Evolutionary conservation across 345 rosid species (phyloP).

Genomic region (Hibiscus trionum): DNA sequence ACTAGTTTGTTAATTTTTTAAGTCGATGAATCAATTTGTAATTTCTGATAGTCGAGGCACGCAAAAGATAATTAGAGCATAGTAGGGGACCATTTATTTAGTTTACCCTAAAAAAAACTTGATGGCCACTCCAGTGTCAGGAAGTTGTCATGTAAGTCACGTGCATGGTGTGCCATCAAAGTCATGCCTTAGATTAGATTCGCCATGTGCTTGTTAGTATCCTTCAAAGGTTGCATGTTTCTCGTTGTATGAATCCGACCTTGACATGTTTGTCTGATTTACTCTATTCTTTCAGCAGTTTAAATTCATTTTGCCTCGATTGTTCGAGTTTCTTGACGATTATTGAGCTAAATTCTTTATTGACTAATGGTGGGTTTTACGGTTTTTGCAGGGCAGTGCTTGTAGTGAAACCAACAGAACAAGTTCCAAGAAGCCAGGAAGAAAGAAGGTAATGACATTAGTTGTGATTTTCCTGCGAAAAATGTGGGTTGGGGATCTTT

Average conservation of each 20-base stretch:
- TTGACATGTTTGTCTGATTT: too few species aligned
- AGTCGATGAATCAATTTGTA: too few species aligned
- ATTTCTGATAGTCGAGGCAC: too few species aligned
- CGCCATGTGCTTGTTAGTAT: slow-evolving; percentile 10
- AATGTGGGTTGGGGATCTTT: not conserved
- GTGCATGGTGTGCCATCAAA: not conserved
- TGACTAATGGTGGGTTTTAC: not conserved
- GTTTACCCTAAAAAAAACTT: too few species aligned
- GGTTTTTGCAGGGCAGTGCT: slow-evolving; percentile 32
- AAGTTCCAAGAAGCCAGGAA: slow-evolving; percentile 37
- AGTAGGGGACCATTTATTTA: too few species aligned
- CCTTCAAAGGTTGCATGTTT: not conserved
- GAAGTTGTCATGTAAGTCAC: slow-evolving; percentile 7
- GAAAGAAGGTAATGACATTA: slow-evolving; percentile 49
- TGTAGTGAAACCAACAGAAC: slow-evolving; percentile 35
- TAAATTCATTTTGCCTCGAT: too few species aligned
- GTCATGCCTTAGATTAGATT: not conserved
- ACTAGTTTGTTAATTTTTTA: too few species aligned
- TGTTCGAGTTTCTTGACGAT: not conserved
- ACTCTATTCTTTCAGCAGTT: too few species aligned
- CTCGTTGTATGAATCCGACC: too few species aligned
- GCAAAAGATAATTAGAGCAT: too few species aligned
- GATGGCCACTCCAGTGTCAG: too few species aligned
- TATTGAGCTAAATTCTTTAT: not conserved
- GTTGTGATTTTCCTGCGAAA: not conserved